A percentile compares a stretch with the other conserved stretches of the same genome.
These are phyloP conservation scores for Domatiomyces catenatus DNA, from an alignment of 2,329 filamentous ascomycete species.

Conservation along the genomic window DNA sequence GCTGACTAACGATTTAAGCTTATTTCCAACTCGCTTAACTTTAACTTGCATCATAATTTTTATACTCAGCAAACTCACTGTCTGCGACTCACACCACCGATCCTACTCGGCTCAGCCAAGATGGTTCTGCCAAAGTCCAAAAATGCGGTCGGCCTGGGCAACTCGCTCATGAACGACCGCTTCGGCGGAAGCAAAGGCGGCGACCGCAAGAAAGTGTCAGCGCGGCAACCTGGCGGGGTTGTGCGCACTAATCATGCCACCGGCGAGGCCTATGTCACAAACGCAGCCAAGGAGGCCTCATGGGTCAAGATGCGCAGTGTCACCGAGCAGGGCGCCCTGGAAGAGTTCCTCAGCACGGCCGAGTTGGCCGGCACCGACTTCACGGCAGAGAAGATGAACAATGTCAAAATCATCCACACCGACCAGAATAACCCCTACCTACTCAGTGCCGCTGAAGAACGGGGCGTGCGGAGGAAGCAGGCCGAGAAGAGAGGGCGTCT, in stretches of 20 bases:
- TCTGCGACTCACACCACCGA: background rate
- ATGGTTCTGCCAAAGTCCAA: slow-evolving; percentile 86
- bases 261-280: slow-evolving; percentile 81
- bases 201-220: slow-evolving; percentile 59
- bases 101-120: slow-evolving; percentile 15
- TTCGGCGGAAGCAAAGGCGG: slow-evolving; percentile 84
- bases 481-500: slow-evolving; percentile 61
- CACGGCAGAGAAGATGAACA: slow-evolving; percentile 97
- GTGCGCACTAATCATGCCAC: slow-evolving; percentile 52
- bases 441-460: slow-evolving; percentile 70
- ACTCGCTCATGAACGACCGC: slow-evolving; percentile 95
- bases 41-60: too few species aligned
- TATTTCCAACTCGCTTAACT: too few species aligned
- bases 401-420: slow-evolving; percentile 94
- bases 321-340: slow-evolving; percentile 87
- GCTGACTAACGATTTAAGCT: too few species aligned
- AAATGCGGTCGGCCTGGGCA: slow-evolving; percentile 85
- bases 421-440: slow-evolving; percentile 94
- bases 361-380: slow-evolving; percentile 98
- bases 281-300: slow-evolving; percentile 73
- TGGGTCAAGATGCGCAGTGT: slow-evolving; percentile 99
- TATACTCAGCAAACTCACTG: too few species aligned
- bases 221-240: slow-evolving; percentile 42
- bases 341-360: slow-evolving; percentile 91
- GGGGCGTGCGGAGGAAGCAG: slow-evolving; percentile 63